A percentile compares a stretch with the other conserved stretches of the same genome.
These are phyloP conservation scores for Aspergillus egyptiacus DNA, from an alignment of 495 filamentous ascomycete genomes.

Conservation along the genomic window DNA sequence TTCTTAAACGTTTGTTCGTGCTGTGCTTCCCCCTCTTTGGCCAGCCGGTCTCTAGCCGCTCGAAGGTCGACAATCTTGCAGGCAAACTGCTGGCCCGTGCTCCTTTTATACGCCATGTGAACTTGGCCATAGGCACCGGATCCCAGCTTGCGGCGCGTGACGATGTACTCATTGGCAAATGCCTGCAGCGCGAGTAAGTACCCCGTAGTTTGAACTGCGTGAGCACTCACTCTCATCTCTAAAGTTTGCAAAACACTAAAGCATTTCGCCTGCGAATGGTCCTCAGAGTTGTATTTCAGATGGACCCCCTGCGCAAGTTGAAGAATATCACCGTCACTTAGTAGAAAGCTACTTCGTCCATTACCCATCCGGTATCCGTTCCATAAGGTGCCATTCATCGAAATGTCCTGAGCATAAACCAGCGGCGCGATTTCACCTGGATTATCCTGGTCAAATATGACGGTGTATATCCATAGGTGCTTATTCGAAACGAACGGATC, in stretches of 20 bases:
- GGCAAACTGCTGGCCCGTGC: slow-evolving; percentile 40
- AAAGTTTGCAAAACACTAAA: slow-evolving; percentile 18
- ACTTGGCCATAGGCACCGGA: slow-evolving; percentile 45
- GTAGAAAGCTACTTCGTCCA: slow-evolving; percentile 38
- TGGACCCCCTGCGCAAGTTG: slow-evolving; percentile 14
- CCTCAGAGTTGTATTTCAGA: slow-evolving; percentile 21
- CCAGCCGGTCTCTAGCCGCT: slow-evolving; percentile 4
- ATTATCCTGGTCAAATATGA: slow-evolving; percentile 43
- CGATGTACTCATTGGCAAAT: slow-evolving; percentile 41
- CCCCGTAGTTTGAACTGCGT: not conserved
- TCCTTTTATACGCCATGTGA: slow-evolving; percentile 39
- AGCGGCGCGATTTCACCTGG: slow-evolving; percentile 36
- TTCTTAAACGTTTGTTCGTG: slow-evolving; percentile 7
- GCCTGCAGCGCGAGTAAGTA: slow-evolving; percentile 23
- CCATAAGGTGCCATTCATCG: slow-evolving; percentile 51
- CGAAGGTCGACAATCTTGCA: slow-evolving; percentile 47
- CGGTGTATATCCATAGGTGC: slow-evolving; percentile 58
- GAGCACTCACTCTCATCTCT: slow-evolving; percentile 29
- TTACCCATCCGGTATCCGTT: slow-evolving; percentile 43
- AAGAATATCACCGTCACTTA: slow-evolving; percentile 52
- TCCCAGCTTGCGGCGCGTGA: slow-evolving; percentile 47
- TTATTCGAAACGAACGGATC: slow-evolving; percentile 47
- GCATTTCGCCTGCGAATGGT: slow-evolving; percentile 2
- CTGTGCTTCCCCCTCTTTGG: slow-evolving; percentile 1
- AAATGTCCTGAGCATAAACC: slow-evolving; percentile 57